Conservation (phyloP, 106 monocot species). For the Ottelia alismoides region DNA sequence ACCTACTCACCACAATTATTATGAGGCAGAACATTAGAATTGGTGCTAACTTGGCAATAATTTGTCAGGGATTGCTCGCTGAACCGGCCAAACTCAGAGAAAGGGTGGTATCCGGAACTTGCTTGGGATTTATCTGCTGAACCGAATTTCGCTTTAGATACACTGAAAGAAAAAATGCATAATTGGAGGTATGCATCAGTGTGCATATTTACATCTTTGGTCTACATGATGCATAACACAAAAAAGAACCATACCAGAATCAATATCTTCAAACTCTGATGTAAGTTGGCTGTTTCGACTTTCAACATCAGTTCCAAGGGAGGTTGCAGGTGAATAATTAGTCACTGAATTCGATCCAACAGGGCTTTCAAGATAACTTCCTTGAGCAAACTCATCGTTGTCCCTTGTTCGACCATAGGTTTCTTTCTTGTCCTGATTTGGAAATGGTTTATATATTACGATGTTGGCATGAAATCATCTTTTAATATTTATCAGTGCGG, state of each 20-base stretch:
- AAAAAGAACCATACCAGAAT: slow-evolving; percentile 26
- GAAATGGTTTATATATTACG: no score
- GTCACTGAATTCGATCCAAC: slow-evolving; percentile 51
- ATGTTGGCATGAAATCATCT: no score
- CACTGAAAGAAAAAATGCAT: slow-evolving; percentile 92
- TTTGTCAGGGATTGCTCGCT: slow-evolving; percentile 7
- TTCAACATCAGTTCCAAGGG: slow-evolving; percentile 21
- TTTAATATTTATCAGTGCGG: no score
- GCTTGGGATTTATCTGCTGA: slow-evolving; percentile 93
- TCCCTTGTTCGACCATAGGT: slow-evolving; percentile 44
- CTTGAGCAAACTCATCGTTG: slow-evolving; percentile 33
- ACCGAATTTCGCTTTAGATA: slow-evolving; percentile 99
- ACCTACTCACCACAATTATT: slow-evolving; percentile 8
- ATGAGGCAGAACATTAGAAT: slow-evolving; percentile 5
- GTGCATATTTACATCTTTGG: neutral
- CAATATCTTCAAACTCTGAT: slow-evolving; percentile 46
- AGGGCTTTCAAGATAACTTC: slow-evolving; percentile 30
- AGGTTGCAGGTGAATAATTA: slow-evolving; percentile 37
- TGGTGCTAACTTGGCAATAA: neutral
- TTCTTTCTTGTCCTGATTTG: no score
- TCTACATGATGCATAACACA: slow-evolving; percentile 14
- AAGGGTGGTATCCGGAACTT: slow-evolving; percentile 94
- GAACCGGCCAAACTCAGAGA: slow-evolving; percentile 43
- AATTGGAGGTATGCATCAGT: slow-evolving; percentile 77
- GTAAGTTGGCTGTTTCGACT: slow-evolving; percentile 14